These are phyloP conservation scores for Carex parvula DNA, from an alignment of 176 grass and related monocot species.

Conservation along the genomic window DNA sequence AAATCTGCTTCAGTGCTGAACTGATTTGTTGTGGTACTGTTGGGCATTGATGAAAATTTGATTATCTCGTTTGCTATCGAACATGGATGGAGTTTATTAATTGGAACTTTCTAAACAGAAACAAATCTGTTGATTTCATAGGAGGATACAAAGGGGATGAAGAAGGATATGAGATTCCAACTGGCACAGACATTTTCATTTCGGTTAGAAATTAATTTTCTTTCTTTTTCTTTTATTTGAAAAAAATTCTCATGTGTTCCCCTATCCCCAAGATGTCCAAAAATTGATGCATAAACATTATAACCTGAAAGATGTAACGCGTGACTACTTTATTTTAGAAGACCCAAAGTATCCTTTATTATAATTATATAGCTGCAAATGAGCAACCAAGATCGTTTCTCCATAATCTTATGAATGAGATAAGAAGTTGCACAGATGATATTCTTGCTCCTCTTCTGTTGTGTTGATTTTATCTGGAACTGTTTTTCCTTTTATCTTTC, in stretches of 20 bases:
- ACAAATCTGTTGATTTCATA: constrained; percentile 26
- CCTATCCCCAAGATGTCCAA: neutral
- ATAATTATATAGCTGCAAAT: neutral
- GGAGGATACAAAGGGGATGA: constrained; percentile 79
- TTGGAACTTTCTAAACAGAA: neutral
- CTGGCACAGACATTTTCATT: constrained; percentile 90
- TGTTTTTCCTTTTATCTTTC: constrained; percentile 2
- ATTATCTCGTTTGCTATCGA: neutral
- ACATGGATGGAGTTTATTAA: neutral
- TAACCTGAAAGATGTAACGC: neutral
- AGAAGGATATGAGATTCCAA: constrained; percentile 90
- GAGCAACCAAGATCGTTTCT: neutral
- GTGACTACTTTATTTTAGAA: neutral
- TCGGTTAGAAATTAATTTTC: constrained; percentile 51
- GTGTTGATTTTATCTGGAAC: neutral
- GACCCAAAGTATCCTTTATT: neutral
- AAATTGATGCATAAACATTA: neutral
- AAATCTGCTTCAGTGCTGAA: neutral
- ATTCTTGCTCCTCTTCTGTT: neutral
- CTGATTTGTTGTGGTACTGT: constrained; percentile 10
- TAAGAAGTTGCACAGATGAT: neutral
- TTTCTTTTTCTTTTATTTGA: neutral
- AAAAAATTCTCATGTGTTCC: neutral
- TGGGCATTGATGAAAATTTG: neutral
- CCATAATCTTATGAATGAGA: neutral